Base-by-base conservation (phyloP, 192 early-diverging fungal genomes). In the Dissophora globulifera region DNA sequence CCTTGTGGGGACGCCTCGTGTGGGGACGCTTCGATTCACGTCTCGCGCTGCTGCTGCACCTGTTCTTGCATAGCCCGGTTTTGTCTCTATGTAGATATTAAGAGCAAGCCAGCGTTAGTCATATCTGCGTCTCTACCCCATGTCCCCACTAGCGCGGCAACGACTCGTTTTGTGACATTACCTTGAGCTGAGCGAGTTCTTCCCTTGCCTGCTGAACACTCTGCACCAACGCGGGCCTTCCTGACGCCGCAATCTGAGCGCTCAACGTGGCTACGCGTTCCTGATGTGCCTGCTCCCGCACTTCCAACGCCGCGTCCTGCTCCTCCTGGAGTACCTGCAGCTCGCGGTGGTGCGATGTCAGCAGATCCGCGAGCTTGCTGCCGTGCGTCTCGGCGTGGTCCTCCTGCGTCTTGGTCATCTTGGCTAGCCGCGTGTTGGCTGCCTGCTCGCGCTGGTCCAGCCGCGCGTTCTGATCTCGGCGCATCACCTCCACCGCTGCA, bases 121-220 rank as follows among this genome's bases (percentile, higher is more conserved):
- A n/a, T n/a, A n/a, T n/a, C n/a, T n/a, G n/a, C n/a, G n/a, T n/a
- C n/a, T n/a, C n/a, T n/a, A n/a, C n/a, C n/a, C n/a, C n/a, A n/a
- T n/a, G n/a, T n/a, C n/a, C n/a, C n/a, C n/a, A n/a, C n/a, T n/a
- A n/a, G n/a, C n/a, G n/a, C n/a, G n/a, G n/a, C n/a, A n/a, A n/a
- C n/a, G n/a, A n/a, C n/a, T n/a, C n/a, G n/a, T n/a, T n/a, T 4
- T 35, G 8, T 22, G 1, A n/a, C 43, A 15, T 58, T 78, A 85
- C 83, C 62, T 80, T 79, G 9, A 85, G 69, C 20, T 79, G 64
- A 1, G 70, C 63, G 50, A 85, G 50, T 51, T 79, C 67, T 26
- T 74, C 20, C 19, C 19, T 20, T 3, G 47, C 40, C 30, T 43
- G 33, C n/a, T 50, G 22, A 4, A 54, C 50, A 40, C 43, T 35